Evolutionary conservation across 2,329 filamentous ascomycete genomes (phyloP), one percentile per base, ranked within the genome.

Genomic region (Fusarium dimerum): DNA sequence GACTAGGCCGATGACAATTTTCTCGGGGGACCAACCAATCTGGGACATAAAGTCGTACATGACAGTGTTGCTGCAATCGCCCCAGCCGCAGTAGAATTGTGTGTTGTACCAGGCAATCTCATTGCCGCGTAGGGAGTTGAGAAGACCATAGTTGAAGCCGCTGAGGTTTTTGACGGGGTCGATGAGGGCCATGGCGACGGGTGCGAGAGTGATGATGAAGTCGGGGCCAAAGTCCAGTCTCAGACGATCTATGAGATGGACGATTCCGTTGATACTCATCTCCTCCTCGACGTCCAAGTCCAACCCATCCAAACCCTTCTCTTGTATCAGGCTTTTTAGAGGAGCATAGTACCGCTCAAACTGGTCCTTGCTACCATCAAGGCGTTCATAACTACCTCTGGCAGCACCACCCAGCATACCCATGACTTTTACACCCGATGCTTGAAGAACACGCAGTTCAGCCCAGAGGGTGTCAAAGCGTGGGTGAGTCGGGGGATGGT

Each of bases 1-100:
- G 54, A 96, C 79, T 48, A 95, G 78, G 3, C 92, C 92, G 50
- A 92, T 76, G 10, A 96, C 89, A 3, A 97, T 78, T 66, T 88
- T 89, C 17, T 83, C 74, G 0, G 90, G 79, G 2, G 82, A 76
- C 86, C 89, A 96, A 9, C 91, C 91, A 42, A 79, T 76, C 13
- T 76, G 74, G 9, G 84, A 60, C 47, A 84, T 77, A 45, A 69
- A 60, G 50, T 82, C 76, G 65, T 81, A 85, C 67, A 77, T 74
- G 40, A 67, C 49, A 0, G 79, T 71, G 29, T 65, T 76, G 43
- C 64, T 69, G 54, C 79, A 73, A 59, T 79, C 77, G 9, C 90
- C 90, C 86, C 90, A 97, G 2, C 91, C 91, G 66, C 89, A 94
- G 78, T 97, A 97, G 72, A 96, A 96, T 67, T 97, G 92, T 6